Percentiles rank a stretch among this genome's conserved stretches.
Evolutionary conservation across 257 asterid genomes (phyloP).

Genomic region (Capsicum baccatum): DNA sequence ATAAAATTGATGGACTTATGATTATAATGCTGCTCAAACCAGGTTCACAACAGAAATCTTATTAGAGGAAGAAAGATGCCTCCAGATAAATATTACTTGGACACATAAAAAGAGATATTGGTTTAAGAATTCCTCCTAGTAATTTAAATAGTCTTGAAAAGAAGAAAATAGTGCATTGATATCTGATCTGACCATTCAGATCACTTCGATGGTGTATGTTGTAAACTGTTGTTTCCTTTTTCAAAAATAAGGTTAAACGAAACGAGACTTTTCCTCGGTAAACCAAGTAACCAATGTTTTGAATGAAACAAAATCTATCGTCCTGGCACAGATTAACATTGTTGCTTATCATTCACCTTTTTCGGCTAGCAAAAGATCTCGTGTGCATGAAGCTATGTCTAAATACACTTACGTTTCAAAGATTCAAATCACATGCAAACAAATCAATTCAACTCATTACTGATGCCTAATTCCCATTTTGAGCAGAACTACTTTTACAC

Average conservation of each 20-base stretch:
- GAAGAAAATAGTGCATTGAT: slow-evolving; percentile 11
- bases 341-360: slow-evolving; percentile 21
- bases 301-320: background rate
- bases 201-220: background rate
- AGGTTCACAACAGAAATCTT: slow-evolving; percentile 14
- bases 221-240: background rate
- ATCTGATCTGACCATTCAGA: background rate
- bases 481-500: slow-evolving; percentile 8
- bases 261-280: background rate
- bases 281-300: slow-evolving; percentile 5
- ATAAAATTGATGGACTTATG: slow-evolving; percentile 24
- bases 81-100: slow-evolving; percentile 10
- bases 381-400: background rate
- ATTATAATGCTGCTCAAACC: background rate
- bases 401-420: background rate
- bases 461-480: slow-evolving; percentile 20
- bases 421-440: background rate
- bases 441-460: background rate
- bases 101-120: background rate
- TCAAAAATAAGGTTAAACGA: background rate
- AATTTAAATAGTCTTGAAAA: background rate
- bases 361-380: background rate
- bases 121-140: background rate
- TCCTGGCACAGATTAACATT: background rate
- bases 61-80: slow-evolving; percentile 1